Base-by-base conservation (phyloP, 352 stramenopile genomes). In the Globisporangium viniferum region DNA sequence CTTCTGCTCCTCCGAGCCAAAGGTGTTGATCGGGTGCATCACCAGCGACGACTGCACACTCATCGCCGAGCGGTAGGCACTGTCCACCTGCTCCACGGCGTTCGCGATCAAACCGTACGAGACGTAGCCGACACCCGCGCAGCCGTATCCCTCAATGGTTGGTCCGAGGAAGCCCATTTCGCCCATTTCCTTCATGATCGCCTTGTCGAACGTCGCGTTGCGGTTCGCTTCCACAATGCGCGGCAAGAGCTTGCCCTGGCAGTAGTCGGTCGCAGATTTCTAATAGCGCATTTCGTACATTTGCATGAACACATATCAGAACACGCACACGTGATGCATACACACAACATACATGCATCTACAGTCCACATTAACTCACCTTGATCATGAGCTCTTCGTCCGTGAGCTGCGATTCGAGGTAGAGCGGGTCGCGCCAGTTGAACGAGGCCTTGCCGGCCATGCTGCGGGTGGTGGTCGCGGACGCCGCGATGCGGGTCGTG, bases 1-100 rank as follows among this genome's bases (percentile, higher is more conserved):
- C 82, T 98, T 98, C 75, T 99, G 90, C 64, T 97, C 88, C 20
- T 99, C 95, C 57, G 88, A 97, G 22, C 97, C 97, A 72, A 98
- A 99, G 6, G 88, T 94, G 78, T 98, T 98, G 79, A 99, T 99
- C 48, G 97, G 97, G 79, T 98, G 93, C 97, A 99, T 99, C 35
- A 99, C 97, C 20, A 99, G 78, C 51, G 92, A 98, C 61, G 90
- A 98, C 79, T 99, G 97, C 35, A 99, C 97, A 70, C 90, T 98
- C 94, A 99, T 98, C 56, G 96, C 95, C 44, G 93, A 98, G 27
- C 97, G 85, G 82, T 99, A 99, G 10, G 88, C 89, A 39, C 93
- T 99, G 86, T 99, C 97, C 4, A 99, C 86, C 35, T 88, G 74
- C 84, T 99, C 97, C 20, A 99, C 94, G 46, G 98, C 97, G 22